Conservation (phyloP, 2,329 filamentous ascomycete genomes). For the Cryphonectria nitschkei region DNA sequence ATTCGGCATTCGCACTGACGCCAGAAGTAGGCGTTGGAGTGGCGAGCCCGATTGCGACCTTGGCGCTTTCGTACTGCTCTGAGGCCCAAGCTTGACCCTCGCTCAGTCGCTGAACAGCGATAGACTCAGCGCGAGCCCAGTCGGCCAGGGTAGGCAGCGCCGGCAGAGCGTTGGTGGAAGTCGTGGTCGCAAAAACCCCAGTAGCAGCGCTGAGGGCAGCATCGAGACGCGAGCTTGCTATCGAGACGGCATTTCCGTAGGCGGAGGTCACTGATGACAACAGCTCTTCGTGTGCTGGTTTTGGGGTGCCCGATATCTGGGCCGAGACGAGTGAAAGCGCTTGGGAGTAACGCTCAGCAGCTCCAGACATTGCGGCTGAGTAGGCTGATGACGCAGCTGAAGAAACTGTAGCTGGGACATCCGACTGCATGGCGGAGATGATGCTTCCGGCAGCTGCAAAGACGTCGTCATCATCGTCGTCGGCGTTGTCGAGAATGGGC, state of each 20-base stretch:
- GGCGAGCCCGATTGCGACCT: constrained; percentile 65
- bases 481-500: constrained; percentile 57
- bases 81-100: constrained; percentile 74
- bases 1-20: constrained; percentile 53
- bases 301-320: constrained; percentile 69
- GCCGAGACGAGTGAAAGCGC: constrained; percentile 70
- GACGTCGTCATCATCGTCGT: constrained; percentile 48
- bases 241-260: constrained; percentile 67
- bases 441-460: constrained; percentile 44
- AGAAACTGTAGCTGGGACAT: constrained; percentile 36
- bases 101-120: constrained; percentile 70
- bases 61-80: constrained; percentile 70
- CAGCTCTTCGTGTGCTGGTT: constrained; percentile 71
- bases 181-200: constrained; percentile 51
- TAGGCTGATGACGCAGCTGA: constrained; percentile 52
- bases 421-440: constrained; percentile 40
- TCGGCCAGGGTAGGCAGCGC: constrained; percentile 46
- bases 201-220: constrained; percentile 59
- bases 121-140: constrained; percentile 59
- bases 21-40: constrained; percentile 57
- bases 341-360: constrained; percentile 69
- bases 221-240: constrained; percentile 63
- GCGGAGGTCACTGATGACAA: constrained; percentile 69
- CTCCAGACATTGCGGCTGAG: constrained; percentile 65
- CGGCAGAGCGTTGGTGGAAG: constrained; percentile 40